Evolutionary conservation across 2,329 filamentous ascomycete species (phyloP).

Genomic region (Colletotrichum endophyticum): DNA sequence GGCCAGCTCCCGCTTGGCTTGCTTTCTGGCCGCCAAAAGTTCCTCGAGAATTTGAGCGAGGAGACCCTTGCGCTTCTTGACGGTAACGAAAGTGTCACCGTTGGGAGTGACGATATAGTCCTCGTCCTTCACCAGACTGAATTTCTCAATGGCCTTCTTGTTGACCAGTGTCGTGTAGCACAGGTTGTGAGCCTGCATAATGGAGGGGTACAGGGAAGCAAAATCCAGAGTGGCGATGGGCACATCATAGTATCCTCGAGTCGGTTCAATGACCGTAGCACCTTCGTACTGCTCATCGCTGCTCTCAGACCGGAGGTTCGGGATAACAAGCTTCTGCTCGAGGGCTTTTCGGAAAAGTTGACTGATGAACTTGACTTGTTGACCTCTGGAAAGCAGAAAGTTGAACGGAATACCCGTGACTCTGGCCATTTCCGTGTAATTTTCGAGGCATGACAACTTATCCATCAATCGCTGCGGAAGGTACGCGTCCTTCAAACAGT

Average conservation of each 20-base stretch:
- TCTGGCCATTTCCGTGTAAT: constrained; percentile 99
- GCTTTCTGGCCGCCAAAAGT: constrained; percentile 87
- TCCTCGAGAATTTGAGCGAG: constrained; percentile 96
- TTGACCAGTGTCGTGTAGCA: constrained; percentile 95
- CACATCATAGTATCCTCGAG: constrained; percentile 90
- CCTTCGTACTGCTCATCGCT: constrained; percentile 94
- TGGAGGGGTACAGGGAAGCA: constrained; percentile 96
- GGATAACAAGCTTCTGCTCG: constrained; percentile 92
- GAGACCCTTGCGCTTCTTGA: constrained; percentile 87
- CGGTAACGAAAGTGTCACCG: constrained; percentile 89
- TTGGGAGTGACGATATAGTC: constrained; percentile 98
- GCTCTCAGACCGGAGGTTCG: constrained; percentile 75
- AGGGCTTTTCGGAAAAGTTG: constrained; percentile 95
- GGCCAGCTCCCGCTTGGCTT: constrained; percentile 88
- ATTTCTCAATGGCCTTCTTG: constrained; percentile 76
- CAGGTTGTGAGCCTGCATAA: constrained; percentile 98
- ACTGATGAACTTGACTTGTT: constrained; percentile 97
- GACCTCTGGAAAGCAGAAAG: constrained; percentile 86
- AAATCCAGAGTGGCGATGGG: constrained; percentile 98
- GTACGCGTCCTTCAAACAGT: constrained; percentile 97
- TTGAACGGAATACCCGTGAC: constrained; percentile 99
- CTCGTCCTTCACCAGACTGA: constrained; percentile 81
- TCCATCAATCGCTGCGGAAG: constrained; percentile 94
- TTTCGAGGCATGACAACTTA: constrained; percentile 97
- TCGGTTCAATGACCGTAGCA: constrained; percentile 96